Conservation (phyloP, 2,329 filamentous ascomycete genomes). For the Stemphylium beticola region DNA sequence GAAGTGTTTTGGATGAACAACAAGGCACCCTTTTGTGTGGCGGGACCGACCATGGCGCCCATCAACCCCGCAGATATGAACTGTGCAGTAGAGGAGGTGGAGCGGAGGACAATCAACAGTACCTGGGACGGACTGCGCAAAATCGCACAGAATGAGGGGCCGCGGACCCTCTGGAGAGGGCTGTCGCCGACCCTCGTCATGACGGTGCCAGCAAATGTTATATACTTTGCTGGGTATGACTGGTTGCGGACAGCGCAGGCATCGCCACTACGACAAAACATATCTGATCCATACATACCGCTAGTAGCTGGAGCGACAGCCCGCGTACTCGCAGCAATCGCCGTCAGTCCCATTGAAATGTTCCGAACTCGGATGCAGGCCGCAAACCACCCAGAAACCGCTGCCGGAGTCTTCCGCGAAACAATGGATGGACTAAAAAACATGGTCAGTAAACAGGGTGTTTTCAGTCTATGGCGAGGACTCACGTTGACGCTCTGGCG, state of each 20-base stretch:
- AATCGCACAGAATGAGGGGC: constrained; percentile 91
- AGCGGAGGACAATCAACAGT: constrained; percentile 83
- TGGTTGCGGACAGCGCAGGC: constrained; percentile 78
- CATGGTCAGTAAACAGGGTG: constrained; percentile 80
- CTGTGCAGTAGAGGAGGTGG: constrained; percentile 87
- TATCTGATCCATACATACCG: constrained; percentile 73
- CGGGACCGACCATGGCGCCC: constrained; percentile 60
- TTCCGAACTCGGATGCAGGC: constrained; percentile 93
- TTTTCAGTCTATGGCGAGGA: constrained; percentile 86
- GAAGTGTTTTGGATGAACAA: constrained; percentile 97
- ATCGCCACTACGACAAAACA: constrained; percentile 70
- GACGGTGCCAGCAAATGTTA: constrained; percentile 94
- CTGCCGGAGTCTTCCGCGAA: constrained; percentile 74
- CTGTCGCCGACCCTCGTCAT: constrained; percentile 93
- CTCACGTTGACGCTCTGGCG: constrained; percentile 91
- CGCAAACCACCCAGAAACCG: constrained; percentile 54
- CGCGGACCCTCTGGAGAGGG: constrained; percentile 87
- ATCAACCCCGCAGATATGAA: constrained; percentile 56
- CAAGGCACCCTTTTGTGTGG: constrained; percentile 79
- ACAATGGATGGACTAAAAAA: constrained; percentile 77
- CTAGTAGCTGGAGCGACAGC: constrained; percentile 80
- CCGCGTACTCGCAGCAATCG: constrained; percentile 78
- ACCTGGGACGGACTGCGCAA: constrained; percentile 92
- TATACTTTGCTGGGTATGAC: constrained; percentile 98
- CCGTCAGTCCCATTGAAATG: constrained; percentile 90